These are phyloP conservation scores for Paecilomyces fulvus DNA, from an alignment of 2,329 filamentous ascomycete species.

Conservation along the genomic window DNA sequence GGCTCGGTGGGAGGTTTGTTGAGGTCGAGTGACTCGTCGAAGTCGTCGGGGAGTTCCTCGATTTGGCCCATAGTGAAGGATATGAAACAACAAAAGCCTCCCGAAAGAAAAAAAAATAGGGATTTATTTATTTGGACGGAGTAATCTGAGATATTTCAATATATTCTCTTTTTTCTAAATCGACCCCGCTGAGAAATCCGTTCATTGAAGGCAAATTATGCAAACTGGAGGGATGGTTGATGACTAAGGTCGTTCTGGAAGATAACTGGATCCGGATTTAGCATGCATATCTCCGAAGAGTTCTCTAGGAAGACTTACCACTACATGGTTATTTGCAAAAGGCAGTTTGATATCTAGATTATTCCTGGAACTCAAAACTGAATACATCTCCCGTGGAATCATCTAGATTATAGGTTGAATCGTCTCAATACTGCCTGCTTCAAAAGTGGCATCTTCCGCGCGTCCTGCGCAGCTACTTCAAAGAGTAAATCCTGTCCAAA, in stretches of 20 bases:
- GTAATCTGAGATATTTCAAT: not conserved
- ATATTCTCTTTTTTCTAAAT: not conserved
- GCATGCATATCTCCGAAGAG: not conserved
- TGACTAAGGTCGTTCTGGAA: not conserved
- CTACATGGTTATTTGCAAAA: too few relatives aligned
- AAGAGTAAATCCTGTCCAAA: not conserved
- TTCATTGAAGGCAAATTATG: not conserved
- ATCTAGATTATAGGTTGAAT: too few relatives aligned
- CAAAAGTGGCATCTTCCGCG: not conserved
- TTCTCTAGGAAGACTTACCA: not conserved
- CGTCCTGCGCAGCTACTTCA: not conserved
- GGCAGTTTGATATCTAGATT: too few relatives aligned
- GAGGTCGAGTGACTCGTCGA: conserved; percentile 38
- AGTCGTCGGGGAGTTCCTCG: conserved; percentile 44
- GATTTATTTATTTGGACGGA: not conserved
- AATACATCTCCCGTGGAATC: too few relatives aligned
- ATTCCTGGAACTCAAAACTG: too few relatives aligned
- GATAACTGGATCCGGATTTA: not conserved
- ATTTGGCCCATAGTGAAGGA: conserved; percentile 42
- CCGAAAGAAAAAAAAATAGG: not conserved
- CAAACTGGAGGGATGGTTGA: not conserved
- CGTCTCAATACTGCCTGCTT: too few relatives aligned
- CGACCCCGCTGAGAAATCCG: not conserved
- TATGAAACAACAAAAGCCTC: not conserved
- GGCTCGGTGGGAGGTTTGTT: conserved; percentile 22